Conservation (phyloP, 1,284 basidiomycete species). For the Marasmius oreades region DNA sequence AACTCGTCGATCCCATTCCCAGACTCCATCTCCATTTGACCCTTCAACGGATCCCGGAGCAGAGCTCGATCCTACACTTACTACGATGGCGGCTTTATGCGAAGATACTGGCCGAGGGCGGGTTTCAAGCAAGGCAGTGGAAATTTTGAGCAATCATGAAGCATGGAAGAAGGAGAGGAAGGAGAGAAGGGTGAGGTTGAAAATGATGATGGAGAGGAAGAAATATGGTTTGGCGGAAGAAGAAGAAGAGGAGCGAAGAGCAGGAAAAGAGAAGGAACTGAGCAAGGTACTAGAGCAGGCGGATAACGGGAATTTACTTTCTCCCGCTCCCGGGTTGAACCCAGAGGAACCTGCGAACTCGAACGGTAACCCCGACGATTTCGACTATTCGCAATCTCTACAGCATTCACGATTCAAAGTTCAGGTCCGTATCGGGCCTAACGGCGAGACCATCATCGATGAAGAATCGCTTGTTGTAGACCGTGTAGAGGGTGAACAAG, state of each 20-base stretch:
- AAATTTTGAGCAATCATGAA: conserved; percentile 64
- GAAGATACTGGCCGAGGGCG: conserved; percentile 71
- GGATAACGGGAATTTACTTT: conserved; percentile 13
- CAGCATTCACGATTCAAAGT: conserved; percentile 71
- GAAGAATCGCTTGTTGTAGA: conserved; percentile 78
- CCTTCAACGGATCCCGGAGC: conserved; percentile 62
- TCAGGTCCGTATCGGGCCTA: conserved; percentile 77
- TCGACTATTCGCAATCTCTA: conserved; percentile 64
- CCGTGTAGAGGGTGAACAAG: conserved; percentile 51
- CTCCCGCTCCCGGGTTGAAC: conserved; percentile 14
- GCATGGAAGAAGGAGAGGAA: conserved; percentile 63
- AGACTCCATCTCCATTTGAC: conserved; percentile 45
- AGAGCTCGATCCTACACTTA: conserved; percentile 68
- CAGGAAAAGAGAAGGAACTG: background rate
- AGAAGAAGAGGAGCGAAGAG: conserved; percentile 39
- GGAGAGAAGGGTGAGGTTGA: conserved; percentile 62
- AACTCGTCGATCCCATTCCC: background rate
- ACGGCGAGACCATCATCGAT: conserved; percentile 78
- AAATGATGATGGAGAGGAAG: conserved; percentile 59
- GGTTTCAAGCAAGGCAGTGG: conserved; percentile 66
- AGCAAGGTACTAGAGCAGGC: conserved; percentile 20
- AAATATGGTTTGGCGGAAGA: conserved; percentile 59
- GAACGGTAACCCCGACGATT: conserved; percentile 46
- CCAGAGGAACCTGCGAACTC: conserved; percentile 10
- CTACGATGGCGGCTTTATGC: conserved; percentile 77